Base-by-base conservation (phyloP, 2,329 filamentous ascomycete genomes). In the Microascus cirrosus region DNA sequence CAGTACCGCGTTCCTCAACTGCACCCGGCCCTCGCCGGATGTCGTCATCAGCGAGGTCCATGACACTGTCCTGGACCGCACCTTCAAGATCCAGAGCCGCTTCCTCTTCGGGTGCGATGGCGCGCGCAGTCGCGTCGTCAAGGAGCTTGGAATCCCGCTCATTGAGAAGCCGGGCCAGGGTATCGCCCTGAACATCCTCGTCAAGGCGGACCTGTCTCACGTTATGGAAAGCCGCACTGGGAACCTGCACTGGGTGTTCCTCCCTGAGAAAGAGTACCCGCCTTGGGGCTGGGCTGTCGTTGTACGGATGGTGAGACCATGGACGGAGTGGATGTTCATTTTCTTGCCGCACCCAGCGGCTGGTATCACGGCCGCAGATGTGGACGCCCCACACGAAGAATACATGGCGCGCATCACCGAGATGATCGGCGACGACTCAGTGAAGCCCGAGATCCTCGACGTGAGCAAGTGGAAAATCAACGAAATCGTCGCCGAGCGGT, bases 251-350 rank as follows among this genome's bases (percentile, higher is more conserved):
- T 84, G 80, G 77, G 70, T 82, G 1, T 71, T 85, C 64, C 74
- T 77, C 60, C 81, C 83, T 0, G 77, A 81, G 58, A 67, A 66
- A 2, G 75, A 81, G 57, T 69, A 77, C 56, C 77, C 78, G 0
- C 70, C 70, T 0, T 84, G 78, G 67, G 79, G 73, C 0, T 81
- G 77, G 75, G 69, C 70, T 32, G 68, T 66, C 3, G 68, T 82
- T 61, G 71, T 77, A 2, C 71, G 83, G 24, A 85, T 86, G 82
- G 81, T 86, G 5, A 82, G 79, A 68, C 77, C 82, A 0, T 86
- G 82, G 82, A 65, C 78, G 61, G 79, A 86, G 69, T 86, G 82
- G 81, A 74, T 82, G 70, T 79, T 80, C 52, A 79, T 81, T 58
- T 65, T 83, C 18, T 69, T 84, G 18, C 75, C 79, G 0, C 64